Base-by-base conservation (phyloP, 2,329 filamentous ascomycete genomes). In the Ophiostoma ips region DNA sequence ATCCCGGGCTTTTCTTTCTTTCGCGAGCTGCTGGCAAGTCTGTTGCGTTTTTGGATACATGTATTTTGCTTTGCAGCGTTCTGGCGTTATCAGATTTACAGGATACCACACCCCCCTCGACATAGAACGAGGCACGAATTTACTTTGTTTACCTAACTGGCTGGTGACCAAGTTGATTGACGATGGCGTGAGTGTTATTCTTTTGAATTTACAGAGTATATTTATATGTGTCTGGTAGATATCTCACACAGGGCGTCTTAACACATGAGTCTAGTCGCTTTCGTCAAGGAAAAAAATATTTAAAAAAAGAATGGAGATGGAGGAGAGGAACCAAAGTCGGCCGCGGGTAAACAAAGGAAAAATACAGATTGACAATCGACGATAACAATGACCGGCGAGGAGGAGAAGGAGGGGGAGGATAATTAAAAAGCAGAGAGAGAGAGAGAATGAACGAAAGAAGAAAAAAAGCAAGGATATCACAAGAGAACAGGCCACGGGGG, bases 91-190 rank as follows among this genome's bases (percentile, higher is more conserved):
- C 19, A 36, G 33, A 47, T 30, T n/a, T 41, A 48, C 45, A 24
- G 46, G 46, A 48, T 48, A 48, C 46, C 46, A 46, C 43, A 35
- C 34, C 15, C 34, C 15, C 21, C 46, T 38, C 46, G 35, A 48
- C 13, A 46, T 18, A 37, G 16, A 24, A n/a, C n/a, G 37, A 41
- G 46, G 44, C 44, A 46, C 44, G 44, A 46, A 46, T 46, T 36
- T 46, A 41, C 13, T 31, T 31, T 31, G n/a, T n/a, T n/a, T n/a
- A n/a, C n/a, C n/a, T n/a, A n/a, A n/a, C n/a, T n/a, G n/a, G n/a
- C n/a, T n/a, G n/a, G n/a, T n/a, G n/a, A n/a, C 6, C 19, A 18
- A 18, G 2, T 19, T 37, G 13, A 37, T 37, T n/a, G n/a, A n/a
- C n/a, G n/a, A n/a, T n/a, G n/a, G n/a, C n/a, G 16, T 38, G 4